These are phyloP conservation scores for Medicago truncatula DNA, from an alignment of 306 rosid species.

Conservation along the genomic window DNA sequence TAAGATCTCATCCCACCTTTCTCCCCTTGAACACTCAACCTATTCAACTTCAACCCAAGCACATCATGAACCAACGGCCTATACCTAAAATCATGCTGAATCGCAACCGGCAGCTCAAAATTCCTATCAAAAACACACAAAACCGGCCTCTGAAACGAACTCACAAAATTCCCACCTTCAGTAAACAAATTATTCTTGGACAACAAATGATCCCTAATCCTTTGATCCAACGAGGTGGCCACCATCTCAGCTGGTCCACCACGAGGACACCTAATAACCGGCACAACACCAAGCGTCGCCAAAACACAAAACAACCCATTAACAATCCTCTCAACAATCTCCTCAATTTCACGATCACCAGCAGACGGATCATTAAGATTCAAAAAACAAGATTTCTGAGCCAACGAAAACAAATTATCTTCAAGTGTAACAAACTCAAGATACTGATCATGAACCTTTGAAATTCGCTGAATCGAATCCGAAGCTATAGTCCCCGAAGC, in stretches of 20 bases:
- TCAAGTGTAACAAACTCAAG: conserved; percentile 89
- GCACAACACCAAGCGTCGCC: conserved; percentile 87
- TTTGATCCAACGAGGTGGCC: conserved; percentile 87
- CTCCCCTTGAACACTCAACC: conserved; percentile 87
- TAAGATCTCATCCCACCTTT: conserved; percentile 90
- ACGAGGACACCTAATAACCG: conserved; percentile 79
- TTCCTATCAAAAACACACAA: conserved; percentile 91
- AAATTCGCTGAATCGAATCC: conserved; percentile 71
- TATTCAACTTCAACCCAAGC: conserved; percentile 86
- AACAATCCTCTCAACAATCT: conserved; percentile 77
- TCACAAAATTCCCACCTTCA: conserved; percentile 69
- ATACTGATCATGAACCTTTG: conserved; percentile 96
- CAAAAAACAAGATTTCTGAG: conserved; percentile 70
- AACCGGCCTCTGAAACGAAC: conserved; percentile 89
- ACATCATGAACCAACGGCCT: conserved; percentile 88
- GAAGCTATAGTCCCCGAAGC: conserved; percentile 81
- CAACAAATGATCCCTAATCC: conserved; percentile 87
- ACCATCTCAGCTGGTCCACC: conserved; percentile 99
- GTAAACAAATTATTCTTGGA: conserved; percentile 86
- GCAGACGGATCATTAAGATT: conserved; percentile 93
- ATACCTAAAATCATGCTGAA: conserved; percentile 95
- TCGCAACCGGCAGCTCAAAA: conserved; percentile 86
- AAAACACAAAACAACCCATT: conserved; percentile 81
- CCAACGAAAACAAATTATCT: conserved; percentile 83
- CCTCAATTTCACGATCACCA: conserved; percentile 94